A percentile compares a stretch with the other conserved stretches of the same genome.
Conservation (phyloP, 768 basidiomycete genomes). For the Cantharellus anzutake region DNA sequence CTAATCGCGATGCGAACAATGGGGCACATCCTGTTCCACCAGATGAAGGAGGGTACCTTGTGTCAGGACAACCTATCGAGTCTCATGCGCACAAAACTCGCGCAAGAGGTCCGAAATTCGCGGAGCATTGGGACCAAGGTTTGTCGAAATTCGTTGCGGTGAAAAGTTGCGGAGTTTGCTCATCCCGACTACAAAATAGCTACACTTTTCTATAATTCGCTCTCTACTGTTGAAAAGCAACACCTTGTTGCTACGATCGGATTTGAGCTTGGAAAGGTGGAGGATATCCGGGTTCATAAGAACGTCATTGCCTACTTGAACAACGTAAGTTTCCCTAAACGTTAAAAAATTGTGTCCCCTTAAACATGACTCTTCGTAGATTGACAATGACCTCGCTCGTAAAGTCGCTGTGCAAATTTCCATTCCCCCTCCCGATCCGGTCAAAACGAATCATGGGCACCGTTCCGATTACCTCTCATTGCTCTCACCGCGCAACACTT, state of each 20-base stretch:
- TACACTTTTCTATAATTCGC: constrained; percentile 71
- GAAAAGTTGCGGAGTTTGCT: neutral
- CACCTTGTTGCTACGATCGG: constrained; percentile 52
- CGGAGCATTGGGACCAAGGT: constrained; percentile 56
- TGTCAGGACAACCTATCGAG: constrained; percentile 6
- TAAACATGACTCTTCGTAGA: constrained; percentile 16
- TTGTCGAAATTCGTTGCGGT: neutral
- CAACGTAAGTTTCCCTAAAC: constrained; percentile 1
- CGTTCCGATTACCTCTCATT: constrained; percentile 4
- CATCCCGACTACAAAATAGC: constrained; percentile 9
- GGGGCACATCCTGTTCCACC: constrained; percentile 29
- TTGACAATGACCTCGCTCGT: constrained; percentile 56
- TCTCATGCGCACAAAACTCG: constrained; percentile 33
- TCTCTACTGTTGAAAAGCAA: constrained; percentile 43
- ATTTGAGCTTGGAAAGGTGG: constrained; percentile 74
- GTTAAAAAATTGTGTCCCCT: neutral
- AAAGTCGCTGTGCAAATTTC: constrained; percentile 48
- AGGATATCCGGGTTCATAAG: constrained; percentile 51
- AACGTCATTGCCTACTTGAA: constrained; percentile 48
- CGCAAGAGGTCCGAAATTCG: constrained; percentile 31
- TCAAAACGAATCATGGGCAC: constrained; percentile 36
- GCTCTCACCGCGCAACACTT: constrained; percentile 11
- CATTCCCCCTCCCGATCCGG: constrained; percentile 32
- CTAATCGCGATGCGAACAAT: constrained; percentile 51
- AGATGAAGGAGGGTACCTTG: constrained; percentile 26